Conservation (phyloP, 106 monocot genomes). For the Dioscorea dumetorum region DNA sequence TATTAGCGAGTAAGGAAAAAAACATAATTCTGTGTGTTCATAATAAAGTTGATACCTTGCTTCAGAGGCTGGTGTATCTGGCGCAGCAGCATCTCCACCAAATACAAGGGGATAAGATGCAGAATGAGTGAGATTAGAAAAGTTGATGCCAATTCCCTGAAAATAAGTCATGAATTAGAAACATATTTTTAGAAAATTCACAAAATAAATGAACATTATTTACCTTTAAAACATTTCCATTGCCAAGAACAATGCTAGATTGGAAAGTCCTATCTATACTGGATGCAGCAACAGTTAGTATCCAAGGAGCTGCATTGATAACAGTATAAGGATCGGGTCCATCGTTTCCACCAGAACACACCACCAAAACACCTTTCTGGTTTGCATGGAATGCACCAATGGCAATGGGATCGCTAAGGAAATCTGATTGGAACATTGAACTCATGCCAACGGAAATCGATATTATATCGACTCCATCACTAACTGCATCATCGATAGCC, state of each 20-base stretch:
- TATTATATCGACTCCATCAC: conserved; percentile 82
- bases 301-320: conserved; percentile 93
- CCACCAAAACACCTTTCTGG: conserved; percentile 69
- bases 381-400: conserved; percentile 87
- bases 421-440: conserved; percentile 83
- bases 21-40: no score
- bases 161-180: background rate
- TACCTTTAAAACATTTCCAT: conserved; percentile 66
- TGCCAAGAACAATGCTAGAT: conserved; percentile 66
- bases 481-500: conserved; percentile 88
- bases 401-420: conserved; percentile 83
- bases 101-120: conserved; percentile 58
- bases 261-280: conserved; percentile 81
- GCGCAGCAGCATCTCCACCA: conserved; percentile 59
- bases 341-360: conserved; percentile 93
- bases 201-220: background rate
- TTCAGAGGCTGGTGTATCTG: conserved; percentile 70
- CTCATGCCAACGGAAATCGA: conserved; percentile 96
- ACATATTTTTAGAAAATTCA: no score
- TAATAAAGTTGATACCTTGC: conserved; percentile 45
- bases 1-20: no score
- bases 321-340: conserved; percentile 91
- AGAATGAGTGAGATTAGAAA: conserved; percentile 69
- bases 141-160: conserved; percentile 80
- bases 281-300: conserved; percentile 81